Base-by-base conservation (phyloP, 2,329 filamentous ascomycete genomes). In the Hymenoscyphus occultus region DNA sequence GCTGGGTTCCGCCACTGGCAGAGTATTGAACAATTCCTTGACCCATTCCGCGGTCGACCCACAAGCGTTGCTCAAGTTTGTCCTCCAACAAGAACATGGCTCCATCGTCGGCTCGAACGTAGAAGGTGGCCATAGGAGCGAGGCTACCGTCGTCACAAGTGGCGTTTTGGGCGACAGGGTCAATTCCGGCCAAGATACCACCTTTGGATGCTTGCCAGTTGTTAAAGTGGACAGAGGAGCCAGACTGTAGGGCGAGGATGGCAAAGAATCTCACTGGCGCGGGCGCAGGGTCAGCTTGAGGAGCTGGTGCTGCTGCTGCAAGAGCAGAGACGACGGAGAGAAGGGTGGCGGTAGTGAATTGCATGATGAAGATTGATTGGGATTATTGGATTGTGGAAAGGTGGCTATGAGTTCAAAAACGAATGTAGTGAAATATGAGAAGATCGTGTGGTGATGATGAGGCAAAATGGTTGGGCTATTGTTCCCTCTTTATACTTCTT, bases 1-100 rank as follows among this genome's bases (percentile, higher is more conserved):
- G 45, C 19, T 51, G 45, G 10, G n/a, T n/a, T 12, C 45, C 45
- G 22, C n/a, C 19, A 7, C 9, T 51, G 45, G n/a, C 19, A 3
- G 16, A 19, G 45, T 51, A 51, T n/a, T 19, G n/a, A 12, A 51
- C n/a, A 7, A 19, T 51, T 19, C 45, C 45, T 51, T 51, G 45
- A 19, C 45, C 45, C 45, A 51, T 51, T 51, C 45, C 45, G 45
- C 45, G 45, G 45, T 51, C 45, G n/a, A 51, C 45, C n/a, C n/a
- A 51, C 16, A 51, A 7, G 10, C 19, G 45, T 51, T 51, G 45
- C 9, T 51, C n/a, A 7, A n/a, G 45, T n/a, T 51, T 7, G n/a
- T 12, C 9, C 5, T 10, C n/a, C 10, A 22, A 10, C 45, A 51
- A 51, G 45, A 51, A 51, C 45, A 51, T 5, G 35, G 35, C 3